Conservation (phyloP, 2,329 filamentous ascomycete genomes). For the Neonectria coccinea region DNA sequence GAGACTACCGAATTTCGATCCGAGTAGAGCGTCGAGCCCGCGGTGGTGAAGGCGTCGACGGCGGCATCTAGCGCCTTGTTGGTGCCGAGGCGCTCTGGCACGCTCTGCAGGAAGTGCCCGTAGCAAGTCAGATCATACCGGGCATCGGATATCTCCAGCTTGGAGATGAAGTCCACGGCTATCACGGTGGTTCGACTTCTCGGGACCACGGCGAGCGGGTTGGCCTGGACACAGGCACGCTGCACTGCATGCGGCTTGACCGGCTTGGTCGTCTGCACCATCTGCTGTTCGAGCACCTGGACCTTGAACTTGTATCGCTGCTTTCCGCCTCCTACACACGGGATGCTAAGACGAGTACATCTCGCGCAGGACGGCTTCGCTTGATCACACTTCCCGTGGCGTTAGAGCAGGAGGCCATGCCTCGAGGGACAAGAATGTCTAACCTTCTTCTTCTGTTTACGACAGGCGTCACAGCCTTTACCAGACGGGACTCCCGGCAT, state of each 20-base stretch:
- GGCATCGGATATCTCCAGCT: slow-evolving; percentile 55
- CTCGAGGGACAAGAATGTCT: slow-evolving; percentile 2
- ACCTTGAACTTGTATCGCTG: slow-evolving; percentile 63
- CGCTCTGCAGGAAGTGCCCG: slow-evolving; percentile 57
- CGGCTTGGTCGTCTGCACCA: slow-evolving; percentile 1
- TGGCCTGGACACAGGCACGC: neutral
- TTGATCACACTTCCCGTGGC: slow-evolving; percentile 58
- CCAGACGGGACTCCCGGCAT: slow-evolving; percentile 66
- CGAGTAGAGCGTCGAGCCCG: slow-evolving; percentile 41
- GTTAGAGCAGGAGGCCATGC: neutral
- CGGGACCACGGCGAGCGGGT: slow-evolving; percentile 34
- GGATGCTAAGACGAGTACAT: slow-evolving; percentile 58
- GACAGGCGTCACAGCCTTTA: slow-evolving; percentile 63
- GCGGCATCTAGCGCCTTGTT: slow-evolving; percentile 60
- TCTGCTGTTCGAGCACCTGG: slow-evolving; percentile 32
- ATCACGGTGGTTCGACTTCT: slow-evolving; percentile 47
- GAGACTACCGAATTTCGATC: slow-evolving; percentile 37
- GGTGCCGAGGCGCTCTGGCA: slow-evolving; percentile 58
- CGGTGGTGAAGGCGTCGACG: slow-evolving; percentile 46
- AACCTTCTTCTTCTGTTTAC: slow-evolving; percentile 67
- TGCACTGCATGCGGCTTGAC: neutral
- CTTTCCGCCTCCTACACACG: slow-evolving; percentile 59
- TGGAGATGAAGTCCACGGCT: slow-evolving; percentile 44
- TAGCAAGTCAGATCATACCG: slow-evolving; percentile 61
- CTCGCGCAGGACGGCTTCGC: slow-evolving; percentile 57